These are phyloP conservation scores for Thuja plicata DNA, from an alignment of 83 land plant species.

Conservation along the genomic window DNA sequence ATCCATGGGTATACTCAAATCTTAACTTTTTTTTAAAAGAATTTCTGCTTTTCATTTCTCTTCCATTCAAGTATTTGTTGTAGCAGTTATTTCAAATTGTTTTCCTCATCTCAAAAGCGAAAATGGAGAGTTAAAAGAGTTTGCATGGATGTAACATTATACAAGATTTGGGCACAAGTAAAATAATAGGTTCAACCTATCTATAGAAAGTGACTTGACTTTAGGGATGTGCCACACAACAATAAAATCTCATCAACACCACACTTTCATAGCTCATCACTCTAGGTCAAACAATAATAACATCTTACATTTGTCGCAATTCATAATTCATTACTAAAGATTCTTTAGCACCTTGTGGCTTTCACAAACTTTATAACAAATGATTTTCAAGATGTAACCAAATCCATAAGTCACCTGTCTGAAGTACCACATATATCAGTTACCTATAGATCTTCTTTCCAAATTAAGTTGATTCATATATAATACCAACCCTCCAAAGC, in stretches of 20 bases:
- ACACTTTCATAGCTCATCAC: not conserved
- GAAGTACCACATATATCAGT: too few relatives aligned
- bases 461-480: too few relatives aligned
- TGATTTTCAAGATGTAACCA: not conserved
- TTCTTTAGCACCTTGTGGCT: not conserved
- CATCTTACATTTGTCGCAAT: not conserved
- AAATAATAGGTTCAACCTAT: not conserved
- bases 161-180: not conserved
- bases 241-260: not conserved
- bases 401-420: too few relatives aligned
- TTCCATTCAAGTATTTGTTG: not conserved
- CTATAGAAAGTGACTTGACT: not conserved
- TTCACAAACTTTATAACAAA: not conserved
- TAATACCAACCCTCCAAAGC: too few relatives aligned
- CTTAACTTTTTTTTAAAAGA: not conserved
- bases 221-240: not conserved
- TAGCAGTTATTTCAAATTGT: not conserved
- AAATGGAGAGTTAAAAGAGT: not conserved
- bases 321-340: too few relatives aligned
- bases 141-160: not conserved
- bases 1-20: slow-evolving; percentile 78
- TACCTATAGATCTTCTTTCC: too few relatives aligned
- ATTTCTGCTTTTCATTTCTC: not conserved
- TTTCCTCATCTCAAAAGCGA: not conserved
- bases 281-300: not conserved